phyloP scores from a whole-genome alignment of 2,329 filamentous ascomycete species.

The Aplosporella prunicola region DNA sequence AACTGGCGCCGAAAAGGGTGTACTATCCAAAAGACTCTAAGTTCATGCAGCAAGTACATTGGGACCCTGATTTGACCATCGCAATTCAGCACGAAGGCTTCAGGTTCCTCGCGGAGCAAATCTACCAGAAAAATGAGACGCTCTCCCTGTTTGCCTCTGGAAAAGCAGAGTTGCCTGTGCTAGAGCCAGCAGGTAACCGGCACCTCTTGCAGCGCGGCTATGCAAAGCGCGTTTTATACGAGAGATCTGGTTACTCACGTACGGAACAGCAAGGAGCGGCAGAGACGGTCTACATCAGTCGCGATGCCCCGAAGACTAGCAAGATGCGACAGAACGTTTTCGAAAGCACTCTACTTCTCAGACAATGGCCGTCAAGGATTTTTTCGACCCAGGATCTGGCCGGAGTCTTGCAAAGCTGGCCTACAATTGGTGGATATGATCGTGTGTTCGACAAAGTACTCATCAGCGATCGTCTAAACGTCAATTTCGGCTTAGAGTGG shows the following conservation, averaged over 20 bases:
- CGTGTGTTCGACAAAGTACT: slow-evolving; percentile 22
- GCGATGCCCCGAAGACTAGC: neutral
- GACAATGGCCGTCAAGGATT: neutral
- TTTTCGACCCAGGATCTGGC: neutral
- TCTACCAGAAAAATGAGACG: slow-evolving; percentile 13
- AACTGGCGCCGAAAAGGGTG: slow-evolving; percentile 28
- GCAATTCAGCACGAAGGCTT: slow-evolving; percentile 26
- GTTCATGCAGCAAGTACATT: slow-evolving; percentile 22
- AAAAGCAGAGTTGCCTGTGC: neutral
- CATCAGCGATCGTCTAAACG: slow-evolving; percentile 32
- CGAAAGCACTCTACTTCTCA: neutral
- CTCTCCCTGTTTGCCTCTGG: slow-evolving; percentile 9
- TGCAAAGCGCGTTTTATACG: neutral
- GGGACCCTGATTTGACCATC: slow-evolving; percentile 20
- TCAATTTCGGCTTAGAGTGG: slow-evolving; percentile 34
- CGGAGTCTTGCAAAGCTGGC: neutral
- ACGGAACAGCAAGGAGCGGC: no score
- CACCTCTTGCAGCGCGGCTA: slow-evolving; percentile 1
- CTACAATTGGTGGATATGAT: slow-evolving; percentile 1
- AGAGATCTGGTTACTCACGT: neutral
- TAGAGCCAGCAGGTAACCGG: no score
- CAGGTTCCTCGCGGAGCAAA: slow-evolving; percentile 12
- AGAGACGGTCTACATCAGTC: neutral
- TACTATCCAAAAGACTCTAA: slow-evolving; percentile 21
- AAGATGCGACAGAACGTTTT: neutral